Evolutionary conservation across 2,329 filamentous ascomycete species (phyloP).

Genomic region (Diplocarpon mali): DNA sequence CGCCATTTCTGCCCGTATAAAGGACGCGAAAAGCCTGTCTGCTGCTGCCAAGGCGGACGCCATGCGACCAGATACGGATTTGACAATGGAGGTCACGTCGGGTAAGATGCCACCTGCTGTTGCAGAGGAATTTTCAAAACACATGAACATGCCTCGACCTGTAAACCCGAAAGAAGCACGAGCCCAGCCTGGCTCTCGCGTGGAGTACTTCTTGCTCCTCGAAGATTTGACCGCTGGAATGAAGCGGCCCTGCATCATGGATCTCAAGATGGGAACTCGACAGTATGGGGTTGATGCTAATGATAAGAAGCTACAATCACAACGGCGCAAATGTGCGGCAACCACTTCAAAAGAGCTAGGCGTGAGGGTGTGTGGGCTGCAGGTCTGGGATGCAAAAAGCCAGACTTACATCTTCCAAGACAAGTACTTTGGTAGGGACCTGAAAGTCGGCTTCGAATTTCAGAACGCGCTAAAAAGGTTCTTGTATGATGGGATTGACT

Average conservation of each 20-base stretch:
- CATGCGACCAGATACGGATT: neutral
- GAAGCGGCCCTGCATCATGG: constrained; percentile 92
- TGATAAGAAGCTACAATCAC: constrained; percentile 86
- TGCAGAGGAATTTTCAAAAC: constrained; percentile 4
- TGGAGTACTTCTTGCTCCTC: constrained; percentile 85
- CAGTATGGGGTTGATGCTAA: constrained; percentile 91
- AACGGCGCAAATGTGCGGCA: constrained; percentile 81
- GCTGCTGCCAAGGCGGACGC: neutral
- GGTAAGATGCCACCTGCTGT: neutral
- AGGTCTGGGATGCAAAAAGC: constrained; percentile 82
- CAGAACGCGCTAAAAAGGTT: constrained; percentile 81
- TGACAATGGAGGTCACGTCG: neutral
- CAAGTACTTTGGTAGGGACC: constrained; percentile 87
- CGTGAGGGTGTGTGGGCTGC: constrained; percentile 88
- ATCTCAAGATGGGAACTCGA: constrained; percentile 96
- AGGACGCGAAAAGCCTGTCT: neutral
- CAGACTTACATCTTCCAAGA: constrained; percentile 91
- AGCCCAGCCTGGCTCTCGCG: constrained; percentile 49
- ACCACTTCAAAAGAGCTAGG: constrained; percentile 89
- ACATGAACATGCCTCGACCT: constrained; percentile 40
- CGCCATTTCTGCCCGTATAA: neutral
- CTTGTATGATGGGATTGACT: constrained; percentile 78
- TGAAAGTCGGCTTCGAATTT: constrained; percentile 82
- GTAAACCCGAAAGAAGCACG: constrained; percentile 71
- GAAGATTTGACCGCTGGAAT: constrained; percentile 95